Percentiles rank a stretch among this genome's conserved stretches.
phyloP scores from a whole-genome alignment of 2,329 filamentous ascomycete species.

The Colletotrichum musae region DNA sequence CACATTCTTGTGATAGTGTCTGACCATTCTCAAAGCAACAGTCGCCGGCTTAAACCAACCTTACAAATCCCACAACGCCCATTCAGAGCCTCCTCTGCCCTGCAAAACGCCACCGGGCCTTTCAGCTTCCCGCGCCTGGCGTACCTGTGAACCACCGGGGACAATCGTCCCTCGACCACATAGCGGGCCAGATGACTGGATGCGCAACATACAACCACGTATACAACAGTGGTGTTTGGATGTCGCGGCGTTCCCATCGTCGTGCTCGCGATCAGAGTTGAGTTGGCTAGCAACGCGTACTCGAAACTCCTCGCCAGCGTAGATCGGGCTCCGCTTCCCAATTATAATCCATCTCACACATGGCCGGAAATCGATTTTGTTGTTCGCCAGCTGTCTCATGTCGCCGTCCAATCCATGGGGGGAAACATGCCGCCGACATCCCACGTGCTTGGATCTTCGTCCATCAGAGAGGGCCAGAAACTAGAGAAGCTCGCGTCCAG shows the following conservation, averaged over 20 bases:
- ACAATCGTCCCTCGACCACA: neutral
- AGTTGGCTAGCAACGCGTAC: neutral
- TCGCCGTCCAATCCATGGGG: constrained; percentile 40
- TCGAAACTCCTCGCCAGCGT: neutral
- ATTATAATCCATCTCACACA: too few species aligned
- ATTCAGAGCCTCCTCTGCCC: too few species aligned
- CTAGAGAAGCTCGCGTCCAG: constrained; percentile 44
- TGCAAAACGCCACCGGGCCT: too few species aligned
- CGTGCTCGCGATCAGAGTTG: neutral
- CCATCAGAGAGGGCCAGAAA: constrained; percentile 40
- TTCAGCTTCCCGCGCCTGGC: too few species aligned
- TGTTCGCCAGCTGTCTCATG: neutral
- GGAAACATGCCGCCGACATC: constrained; percentile 22
- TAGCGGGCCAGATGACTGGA: neutral
- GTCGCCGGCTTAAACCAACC: too few species aligned
- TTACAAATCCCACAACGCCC: too few species aligned
- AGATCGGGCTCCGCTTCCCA: neutral
- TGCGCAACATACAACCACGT: too few species aligned
- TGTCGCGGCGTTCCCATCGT: neutral
- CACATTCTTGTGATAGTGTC: too few species aligned
- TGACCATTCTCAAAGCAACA: too few species aligned
- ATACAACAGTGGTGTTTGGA: neutral
- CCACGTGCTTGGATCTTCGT: constrained; percentile 34
- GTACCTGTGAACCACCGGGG: too few species aligned
- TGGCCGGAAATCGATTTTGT: too few species aligned